Conservation (phyloP, 768 basidiomycete genomes). For the Mycena maculata region DNA sequence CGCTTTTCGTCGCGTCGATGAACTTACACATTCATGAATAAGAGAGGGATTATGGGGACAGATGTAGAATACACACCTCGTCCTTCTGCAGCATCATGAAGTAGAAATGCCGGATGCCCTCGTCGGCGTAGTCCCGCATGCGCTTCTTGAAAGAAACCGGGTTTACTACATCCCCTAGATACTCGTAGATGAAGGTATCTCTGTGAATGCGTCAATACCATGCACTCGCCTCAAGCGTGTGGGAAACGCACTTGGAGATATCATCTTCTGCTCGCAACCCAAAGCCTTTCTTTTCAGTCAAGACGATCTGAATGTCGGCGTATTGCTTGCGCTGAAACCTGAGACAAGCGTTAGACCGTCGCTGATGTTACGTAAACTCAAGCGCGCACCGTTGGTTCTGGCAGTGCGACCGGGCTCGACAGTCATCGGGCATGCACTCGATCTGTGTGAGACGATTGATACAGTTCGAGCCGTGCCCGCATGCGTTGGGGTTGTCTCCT, state of each 20-base stretch:
- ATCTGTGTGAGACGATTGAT: constrained; percentile 98
- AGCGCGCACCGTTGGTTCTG: constrained; percentile 89
- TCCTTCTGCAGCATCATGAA: constrained; percentile 99
- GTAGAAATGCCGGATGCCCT: constrained; percentile 97
- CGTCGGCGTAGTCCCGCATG: constrained; percentile 92
- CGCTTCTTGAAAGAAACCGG: constrained; percentile 89
- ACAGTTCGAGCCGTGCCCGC: constrained; percentile 91
- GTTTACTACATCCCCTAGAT: constrained; percentile 95
- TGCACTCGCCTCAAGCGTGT: constrained; percentile 3
- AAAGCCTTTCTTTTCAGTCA: constrained; percentile 96
- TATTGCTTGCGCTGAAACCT: constrained; percentile 93
- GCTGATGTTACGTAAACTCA: constrained; percentile 16
- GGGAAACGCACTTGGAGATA: constrained; percentile 67
- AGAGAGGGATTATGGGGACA: not conserved
- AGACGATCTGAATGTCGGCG: constrained; percentile 87
- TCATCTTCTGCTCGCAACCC: constrained; percentile 84
- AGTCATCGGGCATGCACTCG: constrained; percentile 93
- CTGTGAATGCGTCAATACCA: constrained; percentile 53
- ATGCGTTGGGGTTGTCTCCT: constrained; percentile 78
- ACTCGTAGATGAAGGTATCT: constrained; percentile 95
- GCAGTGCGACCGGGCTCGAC: constrained; percentile 83
- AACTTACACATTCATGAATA: constrained; percentile 72
- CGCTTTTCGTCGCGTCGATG: constrained; percentile 97
- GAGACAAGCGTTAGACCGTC: constrained; percentile 27
- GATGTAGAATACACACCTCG: constrained; percentile 68